Conservation (phyloP, 2,329 filamentous ascomycete species). For the Fusarium liriodendri region DNA sequence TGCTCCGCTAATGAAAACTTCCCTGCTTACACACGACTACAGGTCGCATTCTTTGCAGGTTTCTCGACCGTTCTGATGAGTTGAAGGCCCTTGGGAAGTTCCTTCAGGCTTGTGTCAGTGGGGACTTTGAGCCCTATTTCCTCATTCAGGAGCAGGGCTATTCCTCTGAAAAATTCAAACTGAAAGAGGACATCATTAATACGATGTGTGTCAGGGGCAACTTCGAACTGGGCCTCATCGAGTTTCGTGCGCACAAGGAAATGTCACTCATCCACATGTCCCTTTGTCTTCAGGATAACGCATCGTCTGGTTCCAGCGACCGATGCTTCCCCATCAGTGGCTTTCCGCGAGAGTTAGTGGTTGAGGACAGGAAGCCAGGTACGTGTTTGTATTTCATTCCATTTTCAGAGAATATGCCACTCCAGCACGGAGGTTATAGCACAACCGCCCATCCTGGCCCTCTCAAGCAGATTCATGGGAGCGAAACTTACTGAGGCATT, state of each 20-base stretch:
- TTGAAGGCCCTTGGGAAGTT: background rate
- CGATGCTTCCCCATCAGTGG: background rate
- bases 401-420: no score
- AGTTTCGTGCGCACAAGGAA: background rate
- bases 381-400: background rate
- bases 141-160: background rate
- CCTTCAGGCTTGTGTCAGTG: background rate
- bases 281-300: background rate
- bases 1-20: background rate
- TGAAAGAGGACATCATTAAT: background rate
- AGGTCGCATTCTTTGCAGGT: background rate
- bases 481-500: no score
- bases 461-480: no score
- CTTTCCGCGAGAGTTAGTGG: background rate
- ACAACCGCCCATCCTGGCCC: no score
- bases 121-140: background rate
- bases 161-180: background rate
- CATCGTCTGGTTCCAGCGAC: background rate
- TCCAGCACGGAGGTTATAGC: no score
- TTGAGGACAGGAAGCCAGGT: background rate
- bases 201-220: background rate
- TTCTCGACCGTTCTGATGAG: background rate
- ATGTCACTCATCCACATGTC: background rate
- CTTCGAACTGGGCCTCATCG: background rate
- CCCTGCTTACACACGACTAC: background rate